Conservation (phyloP, 2,329 filamentous ascomycete species). For the Atkinsonella hypoxylon region DNA sequence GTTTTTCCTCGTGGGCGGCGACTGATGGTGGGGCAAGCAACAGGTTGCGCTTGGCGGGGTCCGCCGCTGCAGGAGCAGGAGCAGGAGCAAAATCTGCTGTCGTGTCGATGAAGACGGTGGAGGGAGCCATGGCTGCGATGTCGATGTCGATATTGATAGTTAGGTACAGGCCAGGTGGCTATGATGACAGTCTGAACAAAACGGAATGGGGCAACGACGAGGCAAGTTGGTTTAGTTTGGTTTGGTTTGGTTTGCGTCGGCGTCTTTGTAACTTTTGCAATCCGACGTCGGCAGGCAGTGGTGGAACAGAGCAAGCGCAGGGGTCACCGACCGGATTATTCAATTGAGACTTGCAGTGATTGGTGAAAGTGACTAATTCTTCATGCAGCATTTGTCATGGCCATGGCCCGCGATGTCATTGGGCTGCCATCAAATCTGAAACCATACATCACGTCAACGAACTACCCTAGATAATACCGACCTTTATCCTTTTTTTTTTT, state of each 20-base stretch:
- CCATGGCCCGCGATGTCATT: background rate
- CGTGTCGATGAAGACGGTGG: slow-evolving; percentile 41
- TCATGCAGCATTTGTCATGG: slow-evolving; percentile 3
- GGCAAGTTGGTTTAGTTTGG: background rate
- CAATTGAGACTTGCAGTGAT: too few species aligned
- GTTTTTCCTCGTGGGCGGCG: slow-evolving; percentile 68
- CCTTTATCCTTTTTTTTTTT: too few species aligned
- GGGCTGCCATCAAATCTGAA: background rate
- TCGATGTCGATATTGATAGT: background rate
- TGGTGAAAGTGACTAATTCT: slow-evolving; percentile 1
- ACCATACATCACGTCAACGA: too few species aligned
- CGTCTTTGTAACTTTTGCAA: slow-evolving; percentile 1
- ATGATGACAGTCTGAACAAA: background rate
- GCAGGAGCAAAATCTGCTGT: slow-evolving; percentile 39
- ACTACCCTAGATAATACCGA: background rate
- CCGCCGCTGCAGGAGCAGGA: slow-evolving; percentile 14
- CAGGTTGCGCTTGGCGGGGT: slow-evolving; percentile 47
- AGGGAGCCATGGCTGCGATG: slow-evolving; percentile 34
- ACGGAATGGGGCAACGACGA: too few species aligned
- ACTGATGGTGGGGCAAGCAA: slow-evolving; percentile 86
- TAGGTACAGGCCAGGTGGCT: background rate
- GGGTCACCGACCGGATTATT: too few species aligned
- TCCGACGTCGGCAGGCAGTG: slow-evolving; percentile 2
- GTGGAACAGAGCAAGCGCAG: too few species aligned
- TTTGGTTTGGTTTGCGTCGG: background rate